Evolutionary conservation across 805 yeast species (phyloP).

Genomic region (Kodamaea kaohsiungensis): DNA sequence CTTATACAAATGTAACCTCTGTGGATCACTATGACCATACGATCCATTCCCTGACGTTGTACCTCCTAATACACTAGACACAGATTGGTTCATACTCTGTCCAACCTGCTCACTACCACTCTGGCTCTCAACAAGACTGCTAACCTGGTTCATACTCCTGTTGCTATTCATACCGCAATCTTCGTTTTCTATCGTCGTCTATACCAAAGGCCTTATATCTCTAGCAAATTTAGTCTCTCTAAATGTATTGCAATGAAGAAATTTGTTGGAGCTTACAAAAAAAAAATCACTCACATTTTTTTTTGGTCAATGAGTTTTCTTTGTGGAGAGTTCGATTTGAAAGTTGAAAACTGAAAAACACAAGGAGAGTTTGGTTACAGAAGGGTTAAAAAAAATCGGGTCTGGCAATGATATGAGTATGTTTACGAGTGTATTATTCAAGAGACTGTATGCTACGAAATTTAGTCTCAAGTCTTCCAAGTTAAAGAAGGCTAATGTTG

Average conservation of each 20-base stretch:
- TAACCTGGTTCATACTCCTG: constrained; percentile 2
- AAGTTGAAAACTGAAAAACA: background rate
- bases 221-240: background rate
- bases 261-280: background rate
- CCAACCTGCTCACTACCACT: background rate
- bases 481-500: background rate
- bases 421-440: background rate
- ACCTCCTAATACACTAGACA: background rate
- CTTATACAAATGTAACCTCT: constrained; percentile 18
- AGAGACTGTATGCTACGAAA: constrained; percentile 3
- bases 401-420: constrained; percentile 3
- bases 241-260: background rate
- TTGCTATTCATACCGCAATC: background rate
- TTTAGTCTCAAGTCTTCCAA: constrained; percentile 6
- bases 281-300: constrained; percentile 1
- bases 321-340: background rate
- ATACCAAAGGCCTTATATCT: background rate
- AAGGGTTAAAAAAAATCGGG: background rate
- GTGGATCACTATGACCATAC: background rate
- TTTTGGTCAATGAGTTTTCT: background rate
- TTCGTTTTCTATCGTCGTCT: background rate
- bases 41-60: background rate
- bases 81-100: background rate
- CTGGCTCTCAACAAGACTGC: background rate
- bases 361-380: background rate